These are phyloP conservation scores for Eutrema heterophyllum DNA, from an alignment of 345 rosid species.

Conservation along the genomic window DNA sequence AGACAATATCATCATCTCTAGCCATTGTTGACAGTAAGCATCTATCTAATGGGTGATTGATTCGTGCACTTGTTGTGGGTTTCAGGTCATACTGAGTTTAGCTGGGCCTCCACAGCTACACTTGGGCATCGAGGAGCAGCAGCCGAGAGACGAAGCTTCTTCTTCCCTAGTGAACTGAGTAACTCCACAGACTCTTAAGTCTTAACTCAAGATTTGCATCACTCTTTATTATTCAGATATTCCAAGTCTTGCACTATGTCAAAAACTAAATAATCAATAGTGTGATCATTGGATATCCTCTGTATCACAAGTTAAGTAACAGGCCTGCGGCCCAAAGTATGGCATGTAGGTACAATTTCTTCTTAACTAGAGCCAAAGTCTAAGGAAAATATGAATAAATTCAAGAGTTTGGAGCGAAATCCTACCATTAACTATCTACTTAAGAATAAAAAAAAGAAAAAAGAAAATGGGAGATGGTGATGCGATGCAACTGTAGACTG, in stretches of 20 bases:
- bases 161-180: slow-evolving; percentile 39
- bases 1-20: neutral
- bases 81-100: slow-evolving; percentile 77
- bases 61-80: slow-evolving; percentile 18
- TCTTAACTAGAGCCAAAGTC: neutral
- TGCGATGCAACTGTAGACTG: neutral
- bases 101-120: slow-evolving; percentile 63
- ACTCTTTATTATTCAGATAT: slow-evolving; percentile 3
- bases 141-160: slow-evolving; percentile 30
- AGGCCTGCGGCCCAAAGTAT: slow-evolving; percentile 16
- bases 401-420: neutral
- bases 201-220: neutral
- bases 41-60: slow-evolving; percentile 8
- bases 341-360: slow-evolving; percentile 3
- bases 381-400: neutral
- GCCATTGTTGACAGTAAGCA: neutral
- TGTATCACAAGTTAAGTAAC: slow-evolving; percentile 14
- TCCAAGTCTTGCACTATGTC: neutral
- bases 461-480: neutral
- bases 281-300: neutral
- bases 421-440: neutral
- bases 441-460: neutral
- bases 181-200: slow-evolving; percentile 2
- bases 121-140: slow-evolving; percentile 21
- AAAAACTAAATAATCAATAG: neutral